Evolutionary conservation across 345 rosid genomes (phyloP), one percentile per base, ranked within the genome.

Genomic region (Citrus australasica): DNA sequence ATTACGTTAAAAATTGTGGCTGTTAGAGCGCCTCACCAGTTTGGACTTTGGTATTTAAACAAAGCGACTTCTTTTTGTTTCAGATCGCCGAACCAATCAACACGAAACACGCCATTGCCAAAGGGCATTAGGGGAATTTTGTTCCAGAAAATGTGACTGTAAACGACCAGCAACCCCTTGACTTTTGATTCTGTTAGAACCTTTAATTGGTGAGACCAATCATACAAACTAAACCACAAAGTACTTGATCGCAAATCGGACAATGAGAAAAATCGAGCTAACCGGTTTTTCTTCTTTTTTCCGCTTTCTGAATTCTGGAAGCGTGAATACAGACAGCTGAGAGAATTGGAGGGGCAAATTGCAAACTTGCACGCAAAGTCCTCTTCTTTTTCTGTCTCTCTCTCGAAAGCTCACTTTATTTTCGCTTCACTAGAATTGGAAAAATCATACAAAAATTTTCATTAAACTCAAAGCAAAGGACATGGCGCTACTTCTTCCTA

Each of bases 321-420:
- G 76, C 32, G 56, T 55, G 37, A 48, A 6, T 7, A 27, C 69
- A 21, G 22, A n/a, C n/a, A 30, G 8, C 40, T 8, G n/a, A 37
- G 17, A 67, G 35, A 69, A 51, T n/a, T 28, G 22, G 22, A 77
- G 65, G 38, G 16, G 22, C 48, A 7, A 35, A 1, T 24, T 25
- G 62, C 56, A 78, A 72, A n/a, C 84, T 79, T 79, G 84, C 55
- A 79, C 84, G 84, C 87, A 79, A 73, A 60, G 73, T 64, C 33
- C 32, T 30, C 78, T 64, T 32, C 16, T 30, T 38, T 7, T 53
- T 51, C 40, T 51, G 4, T 21, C 4, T 60, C 58, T 42, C 27
- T 59, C 74, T 53, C 14, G 24, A 78, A 48, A 24, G 32, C 2
- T 73, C 27, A 3, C 17, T 42, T 40, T 69, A 62, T 25, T 58